phyloP scores from a whole-genome alignment of 108 stramenopile genomes.

The Pelagomonas calceolata region DNA sequence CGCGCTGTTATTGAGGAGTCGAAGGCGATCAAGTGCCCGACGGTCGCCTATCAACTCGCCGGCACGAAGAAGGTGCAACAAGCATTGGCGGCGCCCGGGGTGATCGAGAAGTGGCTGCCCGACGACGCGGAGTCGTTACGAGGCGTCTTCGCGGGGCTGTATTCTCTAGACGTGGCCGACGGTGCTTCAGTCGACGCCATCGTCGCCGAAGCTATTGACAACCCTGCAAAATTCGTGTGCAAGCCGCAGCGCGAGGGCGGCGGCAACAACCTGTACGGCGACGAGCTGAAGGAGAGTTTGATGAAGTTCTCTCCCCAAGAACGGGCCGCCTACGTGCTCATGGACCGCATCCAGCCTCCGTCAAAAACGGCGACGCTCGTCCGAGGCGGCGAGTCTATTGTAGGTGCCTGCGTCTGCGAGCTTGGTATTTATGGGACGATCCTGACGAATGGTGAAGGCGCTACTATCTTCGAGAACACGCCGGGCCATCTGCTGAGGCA shows the following conservation, averaged over 20 bases:
- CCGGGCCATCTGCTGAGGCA: slow-evolving; percentile 64
- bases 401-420: slow-evolving; percentile 28
- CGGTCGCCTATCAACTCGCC: slow-evolving; percentile 80
- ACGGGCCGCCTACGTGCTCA: slow-evolving; percentile 29
- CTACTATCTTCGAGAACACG: slow-evolving; percentile 45
- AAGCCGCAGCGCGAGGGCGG: slow-evolving; percentile 99
- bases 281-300: slow-evolving; percentile 36
- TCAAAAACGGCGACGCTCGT: slow-evolving; percentile 13
- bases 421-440: slow-evolving; percentile 40
- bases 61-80: slow-evolving; percentile 98
- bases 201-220: slow-evolving; percentile 47
- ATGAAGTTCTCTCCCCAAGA: slow-evolving; percentile 8
- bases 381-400: neutral
- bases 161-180: slow-evolving; percentile 56
- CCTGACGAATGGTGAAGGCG: slow-evolving; percentile 9
- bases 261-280: slow-evolving; percentile 91
- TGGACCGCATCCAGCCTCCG: slow-evolving; percentile 22
- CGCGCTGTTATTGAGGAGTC: slow-evolving; percentile 63
- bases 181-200: slow-evolving; percentile 54
- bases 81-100: slow-evolving; percentile 68
- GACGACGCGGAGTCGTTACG: slow-evolving; percentile 41
- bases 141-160: slow-evolving; percentile 63
- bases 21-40: slow-evolving; percentile 81
- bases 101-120: slow-evolving; percentile 65
- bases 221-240: slow-evolving; percentile 67